Percentiles rank a stretch among this genome's conserved stretches.
phyloP scores from a whole-genome alignment of 805 yeast genomes.

The Kodamaea kaohsiungensis region DNA sequence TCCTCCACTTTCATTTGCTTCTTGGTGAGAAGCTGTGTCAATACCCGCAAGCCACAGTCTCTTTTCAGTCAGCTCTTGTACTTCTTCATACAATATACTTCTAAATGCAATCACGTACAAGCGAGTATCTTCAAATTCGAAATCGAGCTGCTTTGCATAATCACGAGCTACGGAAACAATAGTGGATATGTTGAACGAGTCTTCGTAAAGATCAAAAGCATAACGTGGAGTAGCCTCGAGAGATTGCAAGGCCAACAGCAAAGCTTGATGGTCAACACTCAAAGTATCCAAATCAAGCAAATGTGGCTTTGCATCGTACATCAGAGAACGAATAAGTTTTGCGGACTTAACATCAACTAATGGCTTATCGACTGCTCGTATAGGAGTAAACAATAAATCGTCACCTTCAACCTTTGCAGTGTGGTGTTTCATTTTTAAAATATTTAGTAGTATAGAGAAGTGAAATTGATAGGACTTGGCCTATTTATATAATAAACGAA shows the following conservation, averaged over 20 bases:
- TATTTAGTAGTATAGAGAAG: neutral
- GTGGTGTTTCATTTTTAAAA: neutral
- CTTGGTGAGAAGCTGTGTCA: constrained; percentile 33
- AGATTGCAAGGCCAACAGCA: constrained; percentile 31
- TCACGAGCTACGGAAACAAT: constrained; percentile 18
- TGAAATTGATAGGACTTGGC: neutral
- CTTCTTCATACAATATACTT: constrained; percentile 27
- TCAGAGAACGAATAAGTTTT: constrained; percentile 24
- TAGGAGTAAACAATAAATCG: neutral
- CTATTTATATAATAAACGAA: neutral
- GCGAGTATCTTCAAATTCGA: constrained; percentile 14
- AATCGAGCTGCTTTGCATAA: constrained; percentile 12
- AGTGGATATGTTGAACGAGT: constrained; percentile 27
- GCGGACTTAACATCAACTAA: neutral
- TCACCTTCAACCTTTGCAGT: constrained; percentile 4
- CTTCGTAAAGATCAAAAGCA: constrained; percentile 24
- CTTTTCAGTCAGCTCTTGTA: constrained; percentile 22
- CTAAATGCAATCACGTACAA: constrained; percentile 37
- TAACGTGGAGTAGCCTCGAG: constrained; percentile 22
- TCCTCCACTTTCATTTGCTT: constrained; percentile 38
- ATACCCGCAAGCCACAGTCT: constrained; percentile 25
- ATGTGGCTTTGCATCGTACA: constrained; percentile 29
- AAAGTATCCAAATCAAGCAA: constrained; percentile 25
- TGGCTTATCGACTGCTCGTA: neutral
- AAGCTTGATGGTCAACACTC: constrained; percentile 18